Evolutionary conservation across 176 grass and related monocot species (phyloP).

Genomic region (Bonia amplexicaulis): DNA sequence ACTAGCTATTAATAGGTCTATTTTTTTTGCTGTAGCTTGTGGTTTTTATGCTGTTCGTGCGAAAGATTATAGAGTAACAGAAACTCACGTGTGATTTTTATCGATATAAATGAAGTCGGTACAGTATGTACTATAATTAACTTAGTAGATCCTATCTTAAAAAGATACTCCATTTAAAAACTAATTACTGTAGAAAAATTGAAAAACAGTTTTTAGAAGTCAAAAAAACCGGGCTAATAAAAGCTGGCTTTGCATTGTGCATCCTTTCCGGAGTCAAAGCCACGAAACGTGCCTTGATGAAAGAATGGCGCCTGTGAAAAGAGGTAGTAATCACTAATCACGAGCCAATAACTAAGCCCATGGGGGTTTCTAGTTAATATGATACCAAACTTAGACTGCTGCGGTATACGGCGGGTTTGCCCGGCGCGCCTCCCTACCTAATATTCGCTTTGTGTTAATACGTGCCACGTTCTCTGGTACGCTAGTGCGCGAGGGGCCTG

Average conservation of each 20-base stretch:
- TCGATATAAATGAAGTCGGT: too few relatives aligned
- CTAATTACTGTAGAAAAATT: too few relatives aligned
- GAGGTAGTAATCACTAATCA: slow-evolving; percentile 20
- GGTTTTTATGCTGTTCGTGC: too few relatives aligned
- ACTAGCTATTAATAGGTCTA: too few relatives aligned
- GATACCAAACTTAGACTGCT: not conserved
- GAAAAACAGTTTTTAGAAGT: too few relatives aligned
- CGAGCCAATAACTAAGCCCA: not conserved
- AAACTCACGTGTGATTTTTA: too few relatives aligned
- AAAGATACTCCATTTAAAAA: too few relatives aligned
- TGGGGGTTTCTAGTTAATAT: not conserved
- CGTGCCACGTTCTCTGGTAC: not conserved
- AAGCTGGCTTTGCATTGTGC: not conserved
- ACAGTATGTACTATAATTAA: too few relatives aligned
- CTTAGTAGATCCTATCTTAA: too few relatives aligned
- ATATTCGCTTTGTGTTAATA: not conserved
- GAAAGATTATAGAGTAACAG: too few relatives aligned
- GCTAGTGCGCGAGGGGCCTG: not conserved
- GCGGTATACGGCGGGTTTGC: not conserved
- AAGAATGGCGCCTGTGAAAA: slow-evolving; percentile 16
- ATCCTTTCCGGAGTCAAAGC: not conserved
- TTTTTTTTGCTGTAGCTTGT: too few relatives aligned
- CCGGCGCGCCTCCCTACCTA: not conserved
- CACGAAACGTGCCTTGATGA: slow-evolving; percentile 13
- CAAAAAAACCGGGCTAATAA: too few relatives aligned